Conservation (phyloP, 768 basidiomycete species). For the Sarcomyxa edulis region DNA sequence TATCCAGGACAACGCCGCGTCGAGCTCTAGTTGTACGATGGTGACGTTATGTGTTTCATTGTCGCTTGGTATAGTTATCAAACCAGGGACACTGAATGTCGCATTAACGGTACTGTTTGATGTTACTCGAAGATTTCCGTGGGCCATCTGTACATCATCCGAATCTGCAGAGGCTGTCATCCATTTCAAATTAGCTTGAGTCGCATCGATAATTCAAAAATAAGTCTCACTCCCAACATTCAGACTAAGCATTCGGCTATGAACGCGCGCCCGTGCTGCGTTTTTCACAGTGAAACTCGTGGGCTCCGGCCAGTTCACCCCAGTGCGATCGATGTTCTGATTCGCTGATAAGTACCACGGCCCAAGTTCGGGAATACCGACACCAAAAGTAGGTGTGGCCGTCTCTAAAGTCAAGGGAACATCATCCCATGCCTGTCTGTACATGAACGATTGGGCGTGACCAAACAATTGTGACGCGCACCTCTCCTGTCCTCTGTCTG, state of each 20-base stretch:
- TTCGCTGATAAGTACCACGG: slow-evolving; percentile 13
- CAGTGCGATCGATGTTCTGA: not conserved
- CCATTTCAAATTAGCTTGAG: too few relatives aligned
- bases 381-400: slow-evolving; percentile 15
- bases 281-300: not conserved
- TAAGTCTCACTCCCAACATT: too few relatives aligned
- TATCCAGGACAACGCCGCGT: slow-evolving; percentile 30
- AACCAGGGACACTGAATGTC: slow-evolving; percentile 26
- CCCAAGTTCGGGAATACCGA: slow-evolving; percentile 12
- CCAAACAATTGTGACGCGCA: not conserved
- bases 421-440: slow-evolving; percentile 14
- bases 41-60: slow-evolving; percentile 24
- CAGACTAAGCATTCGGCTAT: too few relatives aligned
- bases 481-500: slow-evolving; percentile 16
- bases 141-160: too few relatives aligned
- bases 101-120: slow-evolving; percentile 20
- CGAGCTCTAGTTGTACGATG: slow-evolving; percentile 22
- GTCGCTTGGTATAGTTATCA: slow-evolving; percentile 27
- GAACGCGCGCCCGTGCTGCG: not conserved
- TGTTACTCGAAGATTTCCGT: not conserved
- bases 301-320: not conserved
- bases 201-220: too few relatives aligned
- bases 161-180: too few relatives aligned
- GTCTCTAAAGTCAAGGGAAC: slow-evolving; percentile 17
- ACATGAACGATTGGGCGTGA: not conserved